These are phyloP conservation scores for Fusarium mangiferae DNA, from an alignment of 2,329 filamentous ascomycete genomes.

Conservation along the genomic window DNA sequence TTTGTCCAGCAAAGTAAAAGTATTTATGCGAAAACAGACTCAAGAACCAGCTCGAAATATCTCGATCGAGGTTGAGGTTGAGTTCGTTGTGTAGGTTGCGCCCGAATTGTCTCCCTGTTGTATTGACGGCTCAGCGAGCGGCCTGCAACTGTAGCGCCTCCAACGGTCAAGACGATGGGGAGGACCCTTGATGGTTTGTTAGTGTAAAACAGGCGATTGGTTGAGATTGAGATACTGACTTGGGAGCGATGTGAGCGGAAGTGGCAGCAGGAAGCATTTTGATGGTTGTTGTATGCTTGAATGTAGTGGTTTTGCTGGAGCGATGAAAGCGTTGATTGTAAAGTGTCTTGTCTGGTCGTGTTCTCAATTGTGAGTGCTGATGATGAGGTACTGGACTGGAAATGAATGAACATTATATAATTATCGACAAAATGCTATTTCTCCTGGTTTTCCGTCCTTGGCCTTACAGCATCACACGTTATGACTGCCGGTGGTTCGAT, in stretches of 20 bases:
- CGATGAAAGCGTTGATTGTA: neutral
- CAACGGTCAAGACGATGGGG: slow-evolving; percentile 36
- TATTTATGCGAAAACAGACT: slow-evolving; percentile 39
- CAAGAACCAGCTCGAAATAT: slow-evolving; percentile 34
- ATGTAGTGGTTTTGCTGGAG: neutral
- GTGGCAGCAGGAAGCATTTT: slow-evolving; percentile 35
- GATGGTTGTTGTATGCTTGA: neutral
- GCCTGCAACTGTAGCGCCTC: slow-evolving; percentile 36
- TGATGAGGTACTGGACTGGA: neutral
- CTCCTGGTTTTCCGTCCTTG: slow-evolving; percentile 4
- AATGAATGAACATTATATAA: slow-evolving; percentile 29
- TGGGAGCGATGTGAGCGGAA: slow-evolving; percentile 17
- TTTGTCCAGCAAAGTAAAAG: neutral
- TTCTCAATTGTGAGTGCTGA: slow-evolving; percentile 2
- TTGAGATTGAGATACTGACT: slow-evolving; percentile 6
- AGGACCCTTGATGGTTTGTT: slow-evolving; percentile 21
- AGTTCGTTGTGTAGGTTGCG: neutral
- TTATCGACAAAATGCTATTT: neutral
- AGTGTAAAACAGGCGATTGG: neutral
- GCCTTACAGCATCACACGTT: slow-evolving; percentile 27
- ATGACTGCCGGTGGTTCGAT: slow-evolving; percentile 38
- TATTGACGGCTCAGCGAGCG: slow-evolving; percentile 27
- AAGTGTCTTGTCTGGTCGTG: neutral
- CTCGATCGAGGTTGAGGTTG: slow-evolving; percentile 16
- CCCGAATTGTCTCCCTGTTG: slow-evolving; percentile 8